phyloP scores from a whole-genome alignment of 1,139 yeast species.

The Debaryomycetaceae sp. region DNA sequence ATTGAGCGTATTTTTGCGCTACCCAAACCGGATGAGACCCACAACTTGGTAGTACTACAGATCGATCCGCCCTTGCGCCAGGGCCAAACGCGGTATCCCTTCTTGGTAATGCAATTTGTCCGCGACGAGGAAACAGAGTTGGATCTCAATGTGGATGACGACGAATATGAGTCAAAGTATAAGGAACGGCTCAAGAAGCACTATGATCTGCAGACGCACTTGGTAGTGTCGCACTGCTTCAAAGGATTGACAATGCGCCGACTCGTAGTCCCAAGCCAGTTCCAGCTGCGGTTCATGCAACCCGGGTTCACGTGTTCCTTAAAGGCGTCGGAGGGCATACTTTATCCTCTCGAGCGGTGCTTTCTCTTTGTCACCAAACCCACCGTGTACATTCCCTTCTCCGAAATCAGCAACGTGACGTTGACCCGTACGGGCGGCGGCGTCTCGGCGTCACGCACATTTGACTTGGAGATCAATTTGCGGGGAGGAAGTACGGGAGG shows the following conservation, averaged over 20 bases:
- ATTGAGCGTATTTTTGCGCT: conserved; percentile 83
- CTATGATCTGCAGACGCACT: conserved; percentile 76
- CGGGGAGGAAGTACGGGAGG: conserved; percentile 36
- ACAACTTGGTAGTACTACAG: conserved; percentile 78
- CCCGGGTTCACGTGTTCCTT: conserved; percentile 87
- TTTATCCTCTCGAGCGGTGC: conserved; percentile 85
- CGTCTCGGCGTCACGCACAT: conserved; percentile 74
- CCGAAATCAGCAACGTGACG: conserved; percentile 65
- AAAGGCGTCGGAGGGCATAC: conserved; percentile 90
- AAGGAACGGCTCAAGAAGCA: conserved; percentile 65
- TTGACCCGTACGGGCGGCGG: conserved; percentile 87
- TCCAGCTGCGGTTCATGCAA: conserved; percentile 58
- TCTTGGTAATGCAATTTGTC: conserved; percentile 78
- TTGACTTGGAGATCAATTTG: conserved; percentile 75
- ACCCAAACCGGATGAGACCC: conserved; percentile 91
- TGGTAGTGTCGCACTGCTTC: conserved; percentile 81
- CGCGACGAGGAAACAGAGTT: conserved; percentile 88
- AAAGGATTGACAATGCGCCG: conserved; percentile 85
- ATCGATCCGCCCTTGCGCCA: conserved; percentile 85
- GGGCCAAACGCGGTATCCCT: conserved; percentile 96
- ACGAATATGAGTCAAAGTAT: conserved; percentile 67
- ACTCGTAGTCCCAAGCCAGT: conserved; percentile 79
- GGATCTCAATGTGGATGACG: conserved; percentile 77
- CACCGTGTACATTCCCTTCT: conserved; percentile 79
- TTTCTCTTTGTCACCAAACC: conserved; percentile 90